Percentiles rank a stretch among this genome's conserved stretches.
Conservation (phyloP, 352 stramenopile genomes). For the Nothophytophthora sp. region DNA sequence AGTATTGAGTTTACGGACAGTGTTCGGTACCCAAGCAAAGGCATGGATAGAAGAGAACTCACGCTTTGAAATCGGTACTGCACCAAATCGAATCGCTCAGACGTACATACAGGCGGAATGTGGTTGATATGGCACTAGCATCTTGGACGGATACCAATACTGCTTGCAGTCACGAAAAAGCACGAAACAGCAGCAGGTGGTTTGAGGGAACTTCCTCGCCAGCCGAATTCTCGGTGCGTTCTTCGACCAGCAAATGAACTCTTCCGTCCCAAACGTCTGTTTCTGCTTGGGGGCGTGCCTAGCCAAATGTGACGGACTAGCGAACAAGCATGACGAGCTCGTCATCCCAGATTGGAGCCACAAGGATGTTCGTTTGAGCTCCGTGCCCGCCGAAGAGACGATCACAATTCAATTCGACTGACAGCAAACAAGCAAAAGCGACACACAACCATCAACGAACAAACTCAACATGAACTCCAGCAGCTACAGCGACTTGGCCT, state of each 20-base stretch:
- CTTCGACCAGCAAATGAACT: background rate
- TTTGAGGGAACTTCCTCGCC: background rate
- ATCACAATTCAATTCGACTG: constrained; percentile 16
- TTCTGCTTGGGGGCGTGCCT: too few relatives aligned
- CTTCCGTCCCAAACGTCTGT: background rate
- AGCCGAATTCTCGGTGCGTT: background rate
- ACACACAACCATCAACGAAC: background rate
- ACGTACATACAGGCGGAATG: too few relatives aligned
- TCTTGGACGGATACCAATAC: background rate
- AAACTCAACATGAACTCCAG: background rate
- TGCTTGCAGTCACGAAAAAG: background rate
- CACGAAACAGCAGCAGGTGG: background rate
- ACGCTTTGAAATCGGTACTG: too few relatives aligned
- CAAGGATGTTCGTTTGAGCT: too few relatives aligned
- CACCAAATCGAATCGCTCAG: too few relatives aligned
- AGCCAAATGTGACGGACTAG: too few relatives aligned
- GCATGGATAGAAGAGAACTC: too few relatives aligned
- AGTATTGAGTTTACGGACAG: too few relatives aligned
- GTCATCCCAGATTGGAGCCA: too few relatives aligned
- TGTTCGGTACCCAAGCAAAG: too few relatives aligned
- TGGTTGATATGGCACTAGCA: background rate
- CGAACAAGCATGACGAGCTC: too few relatives aligned
- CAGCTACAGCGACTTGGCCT: background rate
- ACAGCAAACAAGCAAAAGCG: constrained; percentile 3
- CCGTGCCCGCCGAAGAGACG: too few relatives aligned